Percentiles rank a stretch among this genome's conserved stretches.
Conservation (phyloP, 805 yeast species). For the Candida quercuum region DNA sequence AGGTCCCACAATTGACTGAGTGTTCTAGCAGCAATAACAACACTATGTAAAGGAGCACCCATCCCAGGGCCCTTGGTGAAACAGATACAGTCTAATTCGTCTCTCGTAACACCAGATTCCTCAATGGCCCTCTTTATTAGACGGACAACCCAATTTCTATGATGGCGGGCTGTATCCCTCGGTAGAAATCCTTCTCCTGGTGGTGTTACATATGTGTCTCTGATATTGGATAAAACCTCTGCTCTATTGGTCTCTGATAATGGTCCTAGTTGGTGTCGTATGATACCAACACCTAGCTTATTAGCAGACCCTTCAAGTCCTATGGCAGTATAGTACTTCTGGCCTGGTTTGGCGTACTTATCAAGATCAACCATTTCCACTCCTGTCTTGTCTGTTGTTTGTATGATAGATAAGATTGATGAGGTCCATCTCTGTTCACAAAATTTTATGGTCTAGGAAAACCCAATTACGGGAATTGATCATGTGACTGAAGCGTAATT, state of each 20-base stretch:
- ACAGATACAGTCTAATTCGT: conserved; percentile 72
- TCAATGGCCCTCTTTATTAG: conserved; percentile 59
- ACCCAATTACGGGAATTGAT: too few relatives aligned
- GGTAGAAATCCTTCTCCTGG: conserved; percentile 99
- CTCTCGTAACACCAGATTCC: conserved; percentile 47
- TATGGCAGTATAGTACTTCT: conserved; percentile 57
- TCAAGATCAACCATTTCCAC: conserved; percentile 46
- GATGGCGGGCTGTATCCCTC: conserved; percentile 94
- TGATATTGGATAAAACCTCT: conserved; percentile 74
- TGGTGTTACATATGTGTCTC: conserved; percentile 94
- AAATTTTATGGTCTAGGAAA: too few relatives aligned
- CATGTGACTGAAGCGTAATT: too few relatives aligned
- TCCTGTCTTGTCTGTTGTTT: too few relatives aligned
- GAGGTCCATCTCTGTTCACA: too few relatives aligned
- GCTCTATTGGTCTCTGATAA: conserved; percentile 57
- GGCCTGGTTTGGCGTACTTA: conserved; percentile 34
- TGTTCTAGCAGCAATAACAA: conserved; percentile 88
- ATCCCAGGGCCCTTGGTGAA: conserved; percentile 99
- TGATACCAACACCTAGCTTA: conserved; percentile 90
- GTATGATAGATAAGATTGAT: too few relatives aligned
- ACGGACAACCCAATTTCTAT: conserved; percentile 88
- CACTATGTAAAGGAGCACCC: conserved; percentile 97
- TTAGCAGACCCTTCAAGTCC: conserved; percentile 98
- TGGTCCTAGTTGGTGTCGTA: conserved; percentile 65
- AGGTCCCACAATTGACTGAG: conserved; percentile 71